phyloP scores from a whole-genome alignment of 108 stramenopile species.

The Nitzschia sp. region DNA sequence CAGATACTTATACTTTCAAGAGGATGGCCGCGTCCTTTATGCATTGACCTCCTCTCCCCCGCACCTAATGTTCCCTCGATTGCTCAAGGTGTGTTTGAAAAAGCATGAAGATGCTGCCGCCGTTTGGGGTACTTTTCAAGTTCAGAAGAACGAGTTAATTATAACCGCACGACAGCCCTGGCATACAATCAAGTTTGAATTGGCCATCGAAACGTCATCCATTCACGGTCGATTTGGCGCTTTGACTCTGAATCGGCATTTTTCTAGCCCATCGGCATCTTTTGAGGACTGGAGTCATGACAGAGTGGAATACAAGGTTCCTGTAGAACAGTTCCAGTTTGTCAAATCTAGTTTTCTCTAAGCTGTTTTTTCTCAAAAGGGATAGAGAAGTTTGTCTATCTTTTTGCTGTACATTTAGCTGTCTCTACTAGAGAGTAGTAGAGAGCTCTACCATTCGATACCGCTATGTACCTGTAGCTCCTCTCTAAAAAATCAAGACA shows the following conservation, averaged over 20 bases:
- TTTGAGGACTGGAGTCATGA: constrained; percentile 63
- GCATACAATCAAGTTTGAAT: constrained; percentile 42
- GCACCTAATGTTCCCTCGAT: constrained; percentile 71
- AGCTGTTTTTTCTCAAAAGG: no score
- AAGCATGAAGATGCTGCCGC: constrained; percentile 42
- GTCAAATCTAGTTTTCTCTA: constrained; percentile 56
- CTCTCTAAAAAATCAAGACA: no score
- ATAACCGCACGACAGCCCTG: constrained; percentile 64
- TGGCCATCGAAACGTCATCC: constrained; percentile 50
- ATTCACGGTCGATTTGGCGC: constrained; percentile 51
- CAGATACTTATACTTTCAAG: constrained; percentile 72
- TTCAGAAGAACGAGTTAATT: constrained; percentile 57
- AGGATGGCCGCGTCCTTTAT: constrained; percentile 81
- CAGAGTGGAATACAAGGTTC: constrained; percentile 65
- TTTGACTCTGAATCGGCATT: constrained; percentile 59
- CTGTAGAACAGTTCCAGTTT: constrained; percentile 62
- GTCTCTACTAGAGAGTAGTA: no score
- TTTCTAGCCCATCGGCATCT: constrained; percentile 51
- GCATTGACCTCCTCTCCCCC: constrained; percentile 67
- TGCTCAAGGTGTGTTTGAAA: constrained; percentile 47
- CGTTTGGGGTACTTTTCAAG: constrained; percentile 73
- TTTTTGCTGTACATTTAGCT: no score
- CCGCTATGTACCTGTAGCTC: no score
- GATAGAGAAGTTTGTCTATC: no score
- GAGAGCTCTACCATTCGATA: no score